Conservation (phyloP, 2,329 filamentous ascomycete genomes). For the Metarhizium album region DNA sequence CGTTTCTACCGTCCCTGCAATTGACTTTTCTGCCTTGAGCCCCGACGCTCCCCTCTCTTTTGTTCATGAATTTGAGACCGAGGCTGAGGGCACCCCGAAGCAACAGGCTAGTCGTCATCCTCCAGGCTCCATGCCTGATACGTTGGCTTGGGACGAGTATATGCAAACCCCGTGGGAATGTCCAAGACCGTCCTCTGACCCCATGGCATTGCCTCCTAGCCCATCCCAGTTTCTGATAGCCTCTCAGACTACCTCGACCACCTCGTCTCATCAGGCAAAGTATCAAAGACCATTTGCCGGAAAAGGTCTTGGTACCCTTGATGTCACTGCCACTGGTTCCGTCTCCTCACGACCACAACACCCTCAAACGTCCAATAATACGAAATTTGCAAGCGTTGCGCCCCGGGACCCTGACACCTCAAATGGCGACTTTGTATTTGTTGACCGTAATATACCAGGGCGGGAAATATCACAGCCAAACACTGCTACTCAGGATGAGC, state of each 20-base stretch:
- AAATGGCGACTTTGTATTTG: slow-evolving; percentile 14
- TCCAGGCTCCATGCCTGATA: slow-evolving; percentile 43
- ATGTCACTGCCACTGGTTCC: slow-evolving; percentile 6
- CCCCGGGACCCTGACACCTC: slow-evolving; percentile 9
- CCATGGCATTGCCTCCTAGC: slow-evolving; percentile 30
- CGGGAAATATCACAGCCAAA: slow-evolving; percentile 9
- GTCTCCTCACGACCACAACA: slow-evolving; percentile 21
- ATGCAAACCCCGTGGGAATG: slow-evolving; percentile 27
- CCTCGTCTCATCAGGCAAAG: slow-evolving; percentile 37
- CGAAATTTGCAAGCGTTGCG: neutral
- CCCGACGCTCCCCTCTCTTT: slow-evolving; percentile 22
- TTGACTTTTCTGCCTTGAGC: slow-evolving; percentile 31
- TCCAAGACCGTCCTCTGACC: slow-evolving; percentile 2
- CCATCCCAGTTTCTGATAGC: slow-evolving; percentile 39
- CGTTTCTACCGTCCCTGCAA: slow-evolving; percentile 22
- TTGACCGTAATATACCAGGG: slow-evolving; percentile 8
- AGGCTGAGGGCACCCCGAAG: slow-evolving; percentile 13
- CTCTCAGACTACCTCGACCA: slow-evolving; percentile 42
- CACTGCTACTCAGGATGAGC: slow-evolving; percentile 18
- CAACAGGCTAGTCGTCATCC: slow-evolving; percentile 18
- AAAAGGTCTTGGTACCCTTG: slow-evolving; percentile 42
- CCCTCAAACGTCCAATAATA: slow-evolving; percentile 17
- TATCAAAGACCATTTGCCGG: slow-evolving; percentile 46
- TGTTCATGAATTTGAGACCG: slow-evolving; percentile 20
- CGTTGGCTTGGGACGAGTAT: slow-evolving; percentile 38